Evolutionary conservation across 495 filamentous ascomycete genomes (phyloP), one percentile per base, ranked within the genome.

Genomic region (Tirmania nivea): DNA sequence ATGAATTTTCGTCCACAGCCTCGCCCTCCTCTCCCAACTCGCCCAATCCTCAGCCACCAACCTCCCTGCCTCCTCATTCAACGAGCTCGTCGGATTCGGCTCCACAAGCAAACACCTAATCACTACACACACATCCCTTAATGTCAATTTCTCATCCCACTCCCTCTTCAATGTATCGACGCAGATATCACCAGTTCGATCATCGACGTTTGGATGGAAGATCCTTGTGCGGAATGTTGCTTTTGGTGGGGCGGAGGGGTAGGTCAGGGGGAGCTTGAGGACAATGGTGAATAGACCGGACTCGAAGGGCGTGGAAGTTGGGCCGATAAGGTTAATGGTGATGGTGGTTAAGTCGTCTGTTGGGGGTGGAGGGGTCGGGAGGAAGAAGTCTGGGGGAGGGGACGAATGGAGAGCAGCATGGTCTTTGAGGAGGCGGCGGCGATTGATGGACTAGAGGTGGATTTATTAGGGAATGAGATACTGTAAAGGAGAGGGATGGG

Each of bases 201-300:
- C 77, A 56, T 84, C 80, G 52, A 84, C 75, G 58, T 84, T 84
- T 0, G 80, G 80, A 56, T 84, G 80, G 73, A 78, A 84, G 25
- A 84, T 80, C 35, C 73, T 71, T 9, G 80, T 84, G 50, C 70
- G 72, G 60, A 84, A 84, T 17, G 69, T 70, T 7, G 80, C 80
- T 53, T 77, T 83, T 8, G 80, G 80, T 34, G 80, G 79, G 17
- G 69, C 74, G 21, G 69, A 68, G 6, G 80, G 80, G 57, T 83
- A 84, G 49, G 73, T 76, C 2, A 71, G 66, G 1, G 80, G 80
- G 52, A 84, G 78, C 42, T 73, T 73, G 34, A 84, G 66, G 49
- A 76, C 71, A 10, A 84, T 51, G 10, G 54, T 56, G 35, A 61
- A 64, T 11, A 65, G 48, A 10, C 62, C 62, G 21, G 64, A 53